Percentiles rank a stretch among this genome's conserved stretches.
These are phyloP conservation scores for Agaricus bisporus DNA, from an alignment of 768 basidiomycete species.

Conservation along the genomic window DNA sequence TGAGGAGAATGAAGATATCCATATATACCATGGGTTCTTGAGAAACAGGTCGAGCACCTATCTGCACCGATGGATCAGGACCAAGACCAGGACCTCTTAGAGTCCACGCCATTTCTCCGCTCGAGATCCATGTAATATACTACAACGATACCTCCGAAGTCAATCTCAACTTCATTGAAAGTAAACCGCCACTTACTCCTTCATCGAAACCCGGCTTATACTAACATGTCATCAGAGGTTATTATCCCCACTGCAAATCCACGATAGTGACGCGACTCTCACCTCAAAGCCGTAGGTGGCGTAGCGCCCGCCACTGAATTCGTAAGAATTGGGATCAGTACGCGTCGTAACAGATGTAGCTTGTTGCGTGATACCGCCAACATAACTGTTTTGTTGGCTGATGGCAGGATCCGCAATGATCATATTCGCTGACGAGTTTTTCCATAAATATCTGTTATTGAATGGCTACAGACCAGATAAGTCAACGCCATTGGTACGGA, in stretches of 20 bases:
- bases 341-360: constrained; percentile 67
- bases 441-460: constrained; percentile 65
- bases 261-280: constrained; percentile 7
- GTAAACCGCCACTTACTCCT: constrained; percentile 35
- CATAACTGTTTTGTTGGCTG: constrained; percentile 54
- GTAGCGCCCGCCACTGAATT: constrained; percentile 49
- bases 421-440: constrained; percentile 53
- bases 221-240: constrained; percentile 15
- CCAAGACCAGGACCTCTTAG: constrained; percentile 63
- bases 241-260: neutral
- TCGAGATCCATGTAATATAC: constrained; percentile 85
- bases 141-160: constrained; percentile 16
- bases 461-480: constrained; percentile 51
- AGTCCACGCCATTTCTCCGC: constrained; percentile 69
- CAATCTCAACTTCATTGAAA: neutral
- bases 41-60: constrained; percentile 63
- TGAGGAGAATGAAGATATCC: neutral
- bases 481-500: neutral
- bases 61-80: constrained; percentile 51
- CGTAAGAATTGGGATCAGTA: constrained; percentile 70
- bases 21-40: constrained; percentile 78
- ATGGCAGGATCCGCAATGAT: constrained; percentile 50
- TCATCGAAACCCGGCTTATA: constrained; percentile 56
- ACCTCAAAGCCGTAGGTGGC: constrained; percentile 80
- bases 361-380: constrained; percentile 70